phyloP scores from a whole-genome alignment of 208 protist genomes.

The Leishmania mexicana region DNA sequence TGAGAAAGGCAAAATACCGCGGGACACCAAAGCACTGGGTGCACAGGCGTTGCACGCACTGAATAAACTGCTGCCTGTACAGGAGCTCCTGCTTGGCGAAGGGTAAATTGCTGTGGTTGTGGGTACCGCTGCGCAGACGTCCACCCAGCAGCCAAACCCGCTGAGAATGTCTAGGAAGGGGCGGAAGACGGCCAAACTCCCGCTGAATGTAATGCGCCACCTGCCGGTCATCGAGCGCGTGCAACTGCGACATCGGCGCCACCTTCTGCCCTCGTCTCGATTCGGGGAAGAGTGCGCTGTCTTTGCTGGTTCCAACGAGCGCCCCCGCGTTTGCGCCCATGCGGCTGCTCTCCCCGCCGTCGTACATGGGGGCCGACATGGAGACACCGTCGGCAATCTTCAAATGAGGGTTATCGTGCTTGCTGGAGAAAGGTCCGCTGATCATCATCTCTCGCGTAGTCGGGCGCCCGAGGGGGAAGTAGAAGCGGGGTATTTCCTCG shows the following conservation, averaged over 20 bases:
- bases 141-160: constrained; percentile 42
- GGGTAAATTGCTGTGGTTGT: constrained; percentile 23
- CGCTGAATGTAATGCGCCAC: constrained; percentile 64
- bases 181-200: constrained; percentile 69
- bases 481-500: constrained; percentile 88
- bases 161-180: constrained; percentile 46
- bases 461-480: constrained; percentile 69
- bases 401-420: constrained; percentile 74
- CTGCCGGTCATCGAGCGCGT: constrained; percentile 57
- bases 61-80: constrained; percentile 60
- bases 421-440: constrained; percentile 44
- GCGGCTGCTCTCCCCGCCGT: constrained; percentile 28
- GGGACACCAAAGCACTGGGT: constrained; percentile 83
- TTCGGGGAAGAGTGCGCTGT: constrained; percentile 7
- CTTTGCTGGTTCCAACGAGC: constrained; percentile 15
- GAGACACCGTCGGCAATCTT: constrained; percentile 63
- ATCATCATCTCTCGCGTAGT: constrained; percentile 46
- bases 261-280: constrained; percentile 21
- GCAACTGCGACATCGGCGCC: constrained; percentile 57
- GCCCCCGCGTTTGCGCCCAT: constrained; percentile 17
- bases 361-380: constrained; percentile 40
- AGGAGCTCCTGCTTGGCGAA: constrained; percentile 60
- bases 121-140: constrained; percentile 22
- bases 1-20: constrained; percentile 81
- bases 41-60: constrained; percentile 76